phyloP scores from a whole-genome alignment of 495 filamentous ascomycete genomes.

The Talaromyces wortmannii region DNA sequence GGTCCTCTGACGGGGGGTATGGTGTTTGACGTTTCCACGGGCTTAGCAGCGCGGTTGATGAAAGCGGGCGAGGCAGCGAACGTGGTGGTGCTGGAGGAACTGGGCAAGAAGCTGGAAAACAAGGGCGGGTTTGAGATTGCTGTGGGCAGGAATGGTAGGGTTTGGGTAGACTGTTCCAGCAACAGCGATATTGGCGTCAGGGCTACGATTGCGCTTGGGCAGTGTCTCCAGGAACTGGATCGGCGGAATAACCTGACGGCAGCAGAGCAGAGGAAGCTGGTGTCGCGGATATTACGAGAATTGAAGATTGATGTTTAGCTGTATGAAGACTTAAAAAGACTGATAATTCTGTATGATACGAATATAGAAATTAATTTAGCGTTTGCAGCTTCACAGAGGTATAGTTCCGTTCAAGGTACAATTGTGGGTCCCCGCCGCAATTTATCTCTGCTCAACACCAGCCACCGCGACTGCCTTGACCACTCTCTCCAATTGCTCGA shows the following conservation, averaged over 20 bases:
- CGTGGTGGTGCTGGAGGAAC: constrained; percentile 68
- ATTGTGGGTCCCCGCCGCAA: too few relatives aligned
- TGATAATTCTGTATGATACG: too few relatives aligned
- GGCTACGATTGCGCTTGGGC: constrained; percentile 71
- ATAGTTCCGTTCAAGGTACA: too few relatives aligned
- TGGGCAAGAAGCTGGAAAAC: constrained; percentile 67
- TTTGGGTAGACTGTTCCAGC: constrained; percentile 74
- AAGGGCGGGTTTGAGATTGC: constrained; percentile 78
- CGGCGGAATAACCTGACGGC: constrained; percentile 49
- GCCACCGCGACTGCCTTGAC: too few relatives aligned
- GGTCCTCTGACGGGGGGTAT: constrained; percentile 83
- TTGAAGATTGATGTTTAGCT: constrained; percentile 32
- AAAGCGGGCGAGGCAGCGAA: constrained; percentile 50
- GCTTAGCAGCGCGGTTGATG: constrained; percentile 70
- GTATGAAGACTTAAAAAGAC: too few relatives aligned
- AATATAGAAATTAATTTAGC: too few relatives aligned
- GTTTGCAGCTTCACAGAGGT: too few relatives aligned
- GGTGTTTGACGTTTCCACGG: constrained; percentile 72
- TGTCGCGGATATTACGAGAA: constrained; percentile 56
- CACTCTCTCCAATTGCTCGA: too few relatives aligned
- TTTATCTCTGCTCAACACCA: too few relatives aligned
- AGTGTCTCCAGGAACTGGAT: constrained; percentile 72
- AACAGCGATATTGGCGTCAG: constrained; percentile 49
- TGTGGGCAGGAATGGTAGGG: constrained; percentile 85
- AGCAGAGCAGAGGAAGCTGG: constrained; percentile 75